phyloP scores from a whole-genome alignment of 2,329 filamentous ascomycete species.

The Atkinsonella hypoxylon region DNA sequence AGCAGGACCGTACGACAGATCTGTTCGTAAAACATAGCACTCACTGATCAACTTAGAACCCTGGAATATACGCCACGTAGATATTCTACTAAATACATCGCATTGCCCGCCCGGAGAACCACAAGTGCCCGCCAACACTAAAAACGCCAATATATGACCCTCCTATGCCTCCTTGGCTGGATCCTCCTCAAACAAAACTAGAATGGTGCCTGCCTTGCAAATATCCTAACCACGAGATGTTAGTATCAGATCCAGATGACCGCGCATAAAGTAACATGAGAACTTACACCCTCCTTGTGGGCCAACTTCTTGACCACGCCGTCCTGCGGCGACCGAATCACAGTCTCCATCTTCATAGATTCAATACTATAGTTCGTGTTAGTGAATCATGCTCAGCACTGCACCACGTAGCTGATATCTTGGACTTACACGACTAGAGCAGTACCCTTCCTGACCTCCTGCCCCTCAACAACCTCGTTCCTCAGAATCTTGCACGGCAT shows the following conservation, averaged over 20 bases:
- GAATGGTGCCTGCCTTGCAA: conserved; percentile 63
- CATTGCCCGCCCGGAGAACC: not conserved
- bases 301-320: conserved; percentile 61
- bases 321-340: conserved; percentile 64
- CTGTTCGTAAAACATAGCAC: too few relatives aligned
- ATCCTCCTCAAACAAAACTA: conserved; percentile 59
- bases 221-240: conserved; percentile 43
- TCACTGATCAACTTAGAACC: not conserved
- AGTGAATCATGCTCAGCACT: not conserved
- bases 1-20: too few relatives aligned
- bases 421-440: conserved; percentile 65
- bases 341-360: conserved; percentile 85
- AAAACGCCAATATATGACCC: conserved; percentile 8
- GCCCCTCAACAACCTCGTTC: conserved; percentile 75
- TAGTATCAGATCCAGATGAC: not conserved
- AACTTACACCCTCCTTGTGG: conserved; percentile 60
- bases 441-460: conserved; percentile 73
- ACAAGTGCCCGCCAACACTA: conserved; percentile 6
- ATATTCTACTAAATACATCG: not conserved
- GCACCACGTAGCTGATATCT: not conserved
- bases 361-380: conserved; percentile 44
- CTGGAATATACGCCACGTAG: not conserved
- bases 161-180: conserved; percentile 17
- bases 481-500: conserved; percentile 97
- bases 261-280: not conserved